A percentile compares a stretch with the other conserved stretches of the same genome.
These are phyloP conservation scores for Schoenoplectus tabernaemontani DNA, from an alignment of 202 grass and related monocot genomes.

Conservation along the genomic window DNA sequence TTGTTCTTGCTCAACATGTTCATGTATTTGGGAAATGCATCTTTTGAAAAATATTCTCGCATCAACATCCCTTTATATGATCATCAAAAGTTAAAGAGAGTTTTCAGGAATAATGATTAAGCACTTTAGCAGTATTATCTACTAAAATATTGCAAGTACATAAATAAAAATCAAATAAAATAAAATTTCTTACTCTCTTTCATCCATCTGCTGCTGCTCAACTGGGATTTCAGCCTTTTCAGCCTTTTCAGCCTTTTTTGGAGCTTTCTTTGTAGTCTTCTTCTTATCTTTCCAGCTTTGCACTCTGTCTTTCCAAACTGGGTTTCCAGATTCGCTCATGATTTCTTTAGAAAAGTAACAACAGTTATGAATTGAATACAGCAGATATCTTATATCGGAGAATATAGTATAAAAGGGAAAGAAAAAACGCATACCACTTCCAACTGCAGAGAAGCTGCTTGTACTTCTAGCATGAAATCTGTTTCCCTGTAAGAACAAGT, in stretches of 20 bases:
- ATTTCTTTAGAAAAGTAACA: conserved; percentile 36
- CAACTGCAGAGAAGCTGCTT: conserved; percentile 73
- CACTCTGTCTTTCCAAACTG: conserved; percentile 74
- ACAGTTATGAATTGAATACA: conserved; percentile 17
- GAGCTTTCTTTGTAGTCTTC: conserved; percentile 59
- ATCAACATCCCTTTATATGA: neutral
- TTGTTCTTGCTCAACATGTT: neutral
- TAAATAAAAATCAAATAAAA: neutral
- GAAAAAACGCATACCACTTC: conserved; percentile 44
- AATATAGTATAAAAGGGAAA: neutral
- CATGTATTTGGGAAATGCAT: neutral
- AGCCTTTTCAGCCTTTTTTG: conserved; percentile 57
- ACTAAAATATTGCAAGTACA: neutral
- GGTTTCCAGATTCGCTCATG: conserved; percentile 84
- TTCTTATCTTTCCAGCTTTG: conserved; percentile 40
- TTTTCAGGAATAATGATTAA: neutral
- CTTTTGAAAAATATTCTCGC: neutral
- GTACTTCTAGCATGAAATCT: conserved; percentile 63
- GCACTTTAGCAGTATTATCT: neutral
- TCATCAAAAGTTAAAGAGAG: conserved; percentile 2
- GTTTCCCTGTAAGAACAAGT: conserved; percentile 41
- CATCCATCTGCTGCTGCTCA: conserved; percentile 84
- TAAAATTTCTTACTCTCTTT: conserved; percentile 57
- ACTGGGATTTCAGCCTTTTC: conserved; percentile 56
- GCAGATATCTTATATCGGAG: neutral